Conservation (phyloP, 1,284 basidiomycete species). For the Moesziomyces parantarcticus region DNA sequence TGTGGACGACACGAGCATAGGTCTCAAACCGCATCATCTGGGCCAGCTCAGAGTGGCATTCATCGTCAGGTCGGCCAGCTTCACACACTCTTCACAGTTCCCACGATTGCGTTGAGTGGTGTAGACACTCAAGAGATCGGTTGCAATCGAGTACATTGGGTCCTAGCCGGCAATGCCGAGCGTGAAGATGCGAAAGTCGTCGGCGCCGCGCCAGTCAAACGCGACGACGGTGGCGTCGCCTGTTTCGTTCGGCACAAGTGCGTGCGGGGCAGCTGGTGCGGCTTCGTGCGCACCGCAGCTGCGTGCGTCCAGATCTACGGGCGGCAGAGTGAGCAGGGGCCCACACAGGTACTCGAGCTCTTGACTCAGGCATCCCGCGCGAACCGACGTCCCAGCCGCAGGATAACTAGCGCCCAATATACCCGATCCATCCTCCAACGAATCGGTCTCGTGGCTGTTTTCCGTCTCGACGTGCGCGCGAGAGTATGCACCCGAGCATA, state of each 20-base stretch:
- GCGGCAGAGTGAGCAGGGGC: constrained; percentile 28
- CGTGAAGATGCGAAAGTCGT: constrained; percentile 51
- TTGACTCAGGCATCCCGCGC: constrained; percentile 3
- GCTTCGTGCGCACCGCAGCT: constrained; percentile 31
- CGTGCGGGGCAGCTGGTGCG: constrained; percentile 18
- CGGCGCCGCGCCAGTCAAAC: constrained; percentile 52
- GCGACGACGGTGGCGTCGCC: constrained; percentile 44
- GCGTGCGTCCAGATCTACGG: constrained; percentile 23
- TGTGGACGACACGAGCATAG: too few species aligned
- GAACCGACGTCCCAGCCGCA: not conserved
- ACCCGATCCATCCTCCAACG: too few species aligned
- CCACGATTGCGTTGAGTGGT: too few species aligned
- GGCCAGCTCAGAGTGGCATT: too few species aligned
- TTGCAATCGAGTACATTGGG: not conserved
- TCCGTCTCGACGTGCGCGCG: not conserved
- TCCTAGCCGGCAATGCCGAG: constrained; percentile 43
- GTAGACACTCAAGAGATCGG: too few species aligned
- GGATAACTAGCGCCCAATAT: too few species aligned
- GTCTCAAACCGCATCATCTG: too few species aligned
- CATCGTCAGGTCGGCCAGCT: too few species aligned
- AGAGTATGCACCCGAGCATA: constrained; percentile 5
- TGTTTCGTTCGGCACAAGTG: constrained; percentile 25
- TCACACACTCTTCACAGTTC: too few species aligned
- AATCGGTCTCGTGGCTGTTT: not conserved
- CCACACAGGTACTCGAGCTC: constrained; percentile 53